Evolutionary conservation across 1,284 basidiomycete genomes (phyloP).

Genomic region (Ceratobasidium sp.): DNA sequence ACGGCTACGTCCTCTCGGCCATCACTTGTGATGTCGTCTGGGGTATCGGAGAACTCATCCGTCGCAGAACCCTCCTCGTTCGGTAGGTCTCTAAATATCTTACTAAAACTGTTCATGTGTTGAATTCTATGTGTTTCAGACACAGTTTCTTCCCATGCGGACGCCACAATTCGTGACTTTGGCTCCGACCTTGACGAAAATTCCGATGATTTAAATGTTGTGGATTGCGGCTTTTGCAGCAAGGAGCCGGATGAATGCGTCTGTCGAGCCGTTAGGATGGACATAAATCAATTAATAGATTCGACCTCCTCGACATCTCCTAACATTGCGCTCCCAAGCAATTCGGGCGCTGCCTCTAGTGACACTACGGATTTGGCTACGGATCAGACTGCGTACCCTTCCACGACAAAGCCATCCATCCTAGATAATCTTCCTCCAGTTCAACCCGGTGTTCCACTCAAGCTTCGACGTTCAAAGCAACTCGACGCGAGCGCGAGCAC

Average conservation of each 20-base stretch:
- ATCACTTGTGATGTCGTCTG: constrained; percentile 25
- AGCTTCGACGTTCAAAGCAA: constrained; percentile 39
- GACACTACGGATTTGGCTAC: constrained; percentile 9
- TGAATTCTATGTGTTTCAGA: constrained; percentile 1
- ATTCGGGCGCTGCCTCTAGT: constrained; percentile 46
- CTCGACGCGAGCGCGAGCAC: constrained; percentile 41
- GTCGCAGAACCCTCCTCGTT: constrained; percentile 16
- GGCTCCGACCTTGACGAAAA: neutral
- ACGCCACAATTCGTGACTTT: neutral
- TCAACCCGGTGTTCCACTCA: constrained; percentile 72
- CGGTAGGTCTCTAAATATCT: neutral
- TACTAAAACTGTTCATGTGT: neutral
- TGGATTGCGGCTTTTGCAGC: constrained; percentile 74
- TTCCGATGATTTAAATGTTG: constrained; percentile 45
- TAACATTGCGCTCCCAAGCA: constrained; percentile 22
- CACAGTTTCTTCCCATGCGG: neutral
- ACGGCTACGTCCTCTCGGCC: constrained; percentile 21
- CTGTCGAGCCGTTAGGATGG: constrained; percentile 67
- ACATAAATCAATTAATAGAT: constrained; percentile 50
- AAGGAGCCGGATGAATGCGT: constrained; percentile 70
- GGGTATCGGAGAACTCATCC: constrained; percentile 15
- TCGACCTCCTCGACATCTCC: constrained; percentile 46
- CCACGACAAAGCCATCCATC: constrained; percentile 63
- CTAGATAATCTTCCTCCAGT: constrained; percentile 78
- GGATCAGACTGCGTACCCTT: too few species aligned